phyloP scores from a whole-genome alignment of 1,284 basidiomycete genomes.

The Marasmius tenuissimus region DNA sequence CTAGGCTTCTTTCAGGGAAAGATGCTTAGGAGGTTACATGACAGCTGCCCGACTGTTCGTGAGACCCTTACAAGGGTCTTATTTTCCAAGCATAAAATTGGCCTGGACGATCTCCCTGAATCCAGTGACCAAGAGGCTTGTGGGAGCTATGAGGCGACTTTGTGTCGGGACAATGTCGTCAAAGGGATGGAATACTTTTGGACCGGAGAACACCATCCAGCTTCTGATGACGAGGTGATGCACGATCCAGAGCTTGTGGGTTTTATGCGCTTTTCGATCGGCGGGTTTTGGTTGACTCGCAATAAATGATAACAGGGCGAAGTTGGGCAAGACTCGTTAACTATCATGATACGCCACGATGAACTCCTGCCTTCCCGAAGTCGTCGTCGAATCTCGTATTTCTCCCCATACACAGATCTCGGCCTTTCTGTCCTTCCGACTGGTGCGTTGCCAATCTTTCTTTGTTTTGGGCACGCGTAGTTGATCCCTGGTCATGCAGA shows the following conservation, averaged over 20 bases:
- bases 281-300: conserved; percentile 7
- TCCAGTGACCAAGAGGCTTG: conserved; percentile 45
- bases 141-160: conserved; percentile 40
- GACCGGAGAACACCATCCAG: neutral
- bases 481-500: conserved; percentile 38
- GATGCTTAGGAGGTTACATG: conserved; percentile 58
- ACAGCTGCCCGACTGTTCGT: conserved; percentile 41
- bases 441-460: conserved; percentile 37
- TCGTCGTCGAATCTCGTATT: conserved; percentile 53
- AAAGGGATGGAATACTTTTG: conserved; percentile 13
- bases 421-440: conserved; percentile 46
- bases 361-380: conserved; percentile 58
- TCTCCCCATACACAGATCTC: conserved; percentile 40
- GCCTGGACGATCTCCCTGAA: conserved; percentile 53
- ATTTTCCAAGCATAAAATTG: conserved; percentile 47
- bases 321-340: conserved; percentile 66
- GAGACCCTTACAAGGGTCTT: conserved; percentile 42
- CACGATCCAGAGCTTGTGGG: conserved; percentile 31
- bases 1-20: conserved; percentile 46
- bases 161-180: conserved; percentile 43
- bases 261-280: conserved; percentile 7
- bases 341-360: conserved; percentile 68
- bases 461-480: neutral
- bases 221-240: conserved; percentile 10
- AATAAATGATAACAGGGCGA: conserved; percentile 41